phyloP scores from a whole-genome alignment of 225 moss, liverwort and hornwort species.

The Asterella californica region DNA sequence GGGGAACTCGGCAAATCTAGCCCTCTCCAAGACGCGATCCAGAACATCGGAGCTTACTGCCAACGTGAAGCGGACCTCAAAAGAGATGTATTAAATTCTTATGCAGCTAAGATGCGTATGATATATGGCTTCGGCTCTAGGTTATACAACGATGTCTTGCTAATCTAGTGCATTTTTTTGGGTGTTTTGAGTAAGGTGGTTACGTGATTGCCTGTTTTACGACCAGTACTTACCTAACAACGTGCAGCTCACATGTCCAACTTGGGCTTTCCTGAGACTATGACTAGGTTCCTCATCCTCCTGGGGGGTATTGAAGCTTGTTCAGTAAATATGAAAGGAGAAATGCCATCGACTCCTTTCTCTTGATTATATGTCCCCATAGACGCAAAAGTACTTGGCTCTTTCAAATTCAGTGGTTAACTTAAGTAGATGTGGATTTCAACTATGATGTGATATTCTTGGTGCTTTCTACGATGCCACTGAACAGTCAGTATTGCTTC shows the following conservation, averaged over 20 bases:
- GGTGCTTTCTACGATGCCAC: not conserved
- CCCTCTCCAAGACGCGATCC: constrained; percentile 63
- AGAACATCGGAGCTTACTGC: constrained; percentile 94
- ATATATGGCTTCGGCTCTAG: not conserved
- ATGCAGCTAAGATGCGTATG: not conserved
- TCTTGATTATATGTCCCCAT: too few relatives aligned
- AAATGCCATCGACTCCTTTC: too few relatives aligned
- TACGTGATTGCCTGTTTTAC: too few relatives aligned
- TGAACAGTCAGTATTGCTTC: not conserved
- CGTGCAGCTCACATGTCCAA: not conserved
- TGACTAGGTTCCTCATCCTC: too few relatives aligned
- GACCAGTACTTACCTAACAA: too few relatives aligned
- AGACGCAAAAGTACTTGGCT: too few relatives aligned
- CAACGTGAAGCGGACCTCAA: constrained; percentile 88
- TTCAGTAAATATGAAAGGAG: too few relatives aligned
- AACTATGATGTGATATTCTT: not conserved
- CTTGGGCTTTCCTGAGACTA: not conserved
- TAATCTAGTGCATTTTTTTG: not conserved
- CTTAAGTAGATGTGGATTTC: not conserved
- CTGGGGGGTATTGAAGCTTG: too few relatives aligned
- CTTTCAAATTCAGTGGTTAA: too few relatives aligned
- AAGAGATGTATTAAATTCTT: constrained; percentile 61
- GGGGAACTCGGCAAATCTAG: constrained; percentile 52
- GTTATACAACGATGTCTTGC: not conserved
- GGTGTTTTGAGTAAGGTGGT: too few relatives aligned